Evolutionary conservation across 2,329 filamentous ascomycete genomes (phyloP).

Genomic region (Sclerotinia glacialis): DNA sequence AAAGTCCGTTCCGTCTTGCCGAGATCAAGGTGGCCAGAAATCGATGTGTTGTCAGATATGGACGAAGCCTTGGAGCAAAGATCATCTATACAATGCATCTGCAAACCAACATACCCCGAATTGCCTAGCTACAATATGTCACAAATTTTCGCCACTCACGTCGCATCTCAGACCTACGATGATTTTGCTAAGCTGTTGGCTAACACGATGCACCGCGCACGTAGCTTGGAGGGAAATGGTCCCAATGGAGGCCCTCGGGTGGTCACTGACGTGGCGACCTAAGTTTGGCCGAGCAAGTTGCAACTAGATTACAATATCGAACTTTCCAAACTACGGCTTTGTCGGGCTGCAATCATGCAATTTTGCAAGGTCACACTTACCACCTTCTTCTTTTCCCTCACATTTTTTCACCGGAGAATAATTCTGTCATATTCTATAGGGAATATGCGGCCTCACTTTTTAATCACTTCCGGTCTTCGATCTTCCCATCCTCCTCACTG

Average conservation of each 20-base stretch:
- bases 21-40: slow-evolving; percentile 21
- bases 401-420: slow-evolving; percentile 22
- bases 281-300: slow-evolving; percentile 33
- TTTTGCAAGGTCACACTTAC: slow-evolving; percentile 27
- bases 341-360: slow-evolving; percentile 27
- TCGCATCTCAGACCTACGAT: slow-evolving; percentile 24
- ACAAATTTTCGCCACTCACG: slow-evolving; percentile 30
- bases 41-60: slow-evolving; percentile 37
- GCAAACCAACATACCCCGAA: slow-evolving; percentile 13
- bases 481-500: slow-evolving; percentile 6
- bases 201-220: slow-evolving; percentile 20
- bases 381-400: slow-evolving; percentile 25
- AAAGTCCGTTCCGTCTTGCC: slow-evolving; percentile 20
- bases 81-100: slow-evolving; percentile 24
- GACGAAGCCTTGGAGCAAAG: slow-evolving; percentile 26
- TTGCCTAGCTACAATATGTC: slow-evolving; percentile 22
- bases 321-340: slow-evolving; percentile 26
- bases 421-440: slow-evolving; percentile 20
- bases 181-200: slow-evolving; percentile 23
- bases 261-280: slow-evolving; percentile 38
- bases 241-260: slow-evolving; percentile 29
- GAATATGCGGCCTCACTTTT: slow-evolving; percentile 19
- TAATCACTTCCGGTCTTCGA: slow-evolving; percentile 10
- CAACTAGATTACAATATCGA: slow-evolving; percentile 21
- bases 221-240: slow-evolving; percentile 27